Percentiles rank a stretch among this genome's conserved stretches.
Evolutionary conservation across 1,139 yeast genomes (phyloP).

Genomic region (Yamadazyma taylorii): DNA sequence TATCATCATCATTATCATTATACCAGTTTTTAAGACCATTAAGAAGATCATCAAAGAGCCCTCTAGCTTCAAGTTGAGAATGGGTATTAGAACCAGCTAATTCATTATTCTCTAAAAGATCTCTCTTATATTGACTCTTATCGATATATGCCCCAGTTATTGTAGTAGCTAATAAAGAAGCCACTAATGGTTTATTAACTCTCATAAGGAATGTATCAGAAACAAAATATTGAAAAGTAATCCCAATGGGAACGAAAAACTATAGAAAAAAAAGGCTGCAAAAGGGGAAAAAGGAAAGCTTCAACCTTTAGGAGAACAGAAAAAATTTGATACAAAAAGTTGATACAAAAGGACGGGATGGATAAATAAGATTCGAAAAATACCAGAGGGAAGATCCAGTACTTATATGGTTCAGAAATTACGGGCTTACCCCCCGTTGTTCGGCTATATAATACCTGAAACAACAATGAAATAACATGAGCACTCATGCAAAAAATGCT

Average conservation of each 20-base stretch:
- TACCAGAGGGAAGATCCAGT: not conserved
- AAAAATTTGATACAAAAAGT: too few species aligned
- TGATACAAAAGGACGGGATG: too few species aligned
- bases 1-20: slow-evolving; percentile 8
- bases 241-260: not conserved
- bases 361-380: too few species aligned
- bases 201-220: slow-evolving; percentile 12
- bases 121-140: slow-evolving; percentile 5
- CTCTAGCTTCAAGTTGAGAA: slow-evolving; percentile 15
- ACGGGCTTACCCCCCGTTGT: not conserved
- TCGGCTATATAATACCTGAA: not conserved
- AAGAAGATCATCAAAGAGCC: slow-evolving; percentile 17
- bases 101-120: slow-evolving; percentile 3
- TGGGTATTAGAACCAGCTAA: slow-evolving; percentile 11
- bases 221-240: not conserved
- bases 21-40: slow-evolving; percentile 10
- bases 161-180: slow-evolving; percentile 11
- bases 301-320: slow-evolving; percentile 1
- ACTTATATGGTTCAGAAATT: too few species aligned
- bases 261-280: slow-evolving; percentile 1
- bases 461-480: slow-evolving; percentile 2
- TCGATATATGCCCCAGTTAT: slow-evolving; percentile 12
- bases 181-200: slow-evolving; percentile 9
- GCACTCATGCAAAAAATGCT: slow-evolving; percentile 1
- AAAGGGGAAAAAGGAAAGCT: not conserved